phyloP scores from a whole-genome alignment of 352 stramenopile species.

The Plasmopara muralis region DNA sequence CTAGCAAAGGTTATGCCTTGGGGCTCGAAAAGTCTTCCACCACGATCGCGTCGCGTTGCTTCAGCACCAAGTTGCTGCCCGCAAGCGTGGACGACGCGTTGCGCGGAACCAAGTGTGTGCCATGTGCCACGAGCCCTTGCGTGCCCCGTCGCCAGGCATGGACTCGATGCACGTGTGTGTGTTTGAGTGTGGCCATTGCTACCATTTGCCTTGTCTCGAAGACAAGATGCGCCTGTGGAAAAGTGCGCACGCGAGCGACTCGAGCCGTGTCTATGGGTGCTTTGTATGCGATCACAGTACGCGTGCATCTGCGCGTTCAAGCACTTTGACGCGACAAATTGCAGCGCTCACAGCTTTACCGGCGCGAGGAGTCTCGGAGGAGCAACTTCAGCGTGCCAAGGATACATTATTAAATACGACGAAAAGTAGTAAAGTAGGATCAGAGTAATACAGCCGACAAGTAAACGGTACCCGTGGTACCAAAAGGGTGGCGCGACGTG shows the following conservation, averaged over 20 bases:
- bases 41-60: conserved; percentile 68
- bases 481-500: background rate
- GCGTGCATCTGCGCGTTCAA: conserved; percentile 41
- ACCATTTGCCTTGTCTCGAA: conserved; percentile 71
- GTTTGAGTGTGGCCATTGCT: conserved; percentile 80
- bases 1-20: conserved; percentile 71
- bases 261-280: conserved; percentile 53
- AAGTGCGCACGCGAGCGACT: conserved; percentile 39
- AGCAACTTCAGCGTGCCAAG: conserved; percentile 70
- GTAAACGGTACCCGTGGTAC: background rate
- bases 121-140: conserved; percentile 59
- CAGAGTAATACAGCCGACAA: background rate
- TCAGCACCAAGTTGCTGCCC: conserved; percentile 50
- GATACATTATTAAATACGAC: conserved; percentile 37
- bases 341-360: conserved; percentile 27
- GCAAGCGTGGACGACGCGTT: conserved; percentile 59
- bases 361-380: conserved; percentile 50
- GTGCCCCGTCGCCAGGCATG: conserved; percentile 37
- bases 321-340: conserved; percentile 33
- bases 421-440: conserved; percentile 14
- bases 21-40: conserved; percentile 74
- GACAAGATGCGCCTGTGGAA: conserved; percentile 88
- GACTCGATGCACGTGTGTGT: conserved; percentile 60
- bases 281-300: conserved; percentile 82
- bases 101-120: conserved; percentile 48